Evolutionary conservation across 2,329 filamentous ascomycete species (phyloP).

Genomic region (Chaetoscypha palmicola): DNA sequence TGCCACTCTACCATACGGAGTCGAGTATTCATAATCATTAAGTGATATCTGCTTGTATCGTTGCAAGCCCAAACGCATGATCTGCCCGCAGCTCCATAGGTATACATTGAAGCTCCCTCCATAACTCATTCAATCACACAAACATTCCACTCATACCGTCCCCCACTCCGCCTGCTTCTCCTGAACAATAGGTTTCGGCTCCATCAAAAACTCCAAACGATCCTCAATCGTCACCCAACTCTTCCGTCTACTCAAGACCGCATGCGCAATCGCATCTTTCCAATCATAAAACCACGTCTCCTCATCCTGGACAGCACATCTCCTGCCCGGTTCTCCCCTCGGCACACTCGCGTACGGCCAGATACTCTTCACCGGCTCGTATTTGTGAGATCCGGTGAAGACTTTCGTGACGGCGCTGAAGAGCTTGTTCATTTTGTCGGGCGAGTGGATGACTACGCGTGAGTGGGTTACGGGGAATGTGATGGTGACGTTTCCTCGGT

Average conservation of each 20-base stretch:
- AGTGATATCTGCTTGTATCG: too few relatives aligned
- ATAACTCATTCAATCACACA: too few relatives aligned
- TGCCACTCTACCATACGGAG: too few relatives aligned
- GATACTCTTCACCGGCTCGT: slow-evolving; percentile 48
- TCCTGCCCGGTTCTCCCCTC: slow-evolving; percentile 38
- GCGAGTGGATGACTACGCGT: slow-evolving; percentile 43
- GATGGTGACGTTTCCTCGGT: slow-evolving; percentile 43
- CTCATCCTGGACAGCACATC: slow-evolving; percentile 47
- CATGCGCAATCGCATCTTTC: slow-evolving; percentile 39
- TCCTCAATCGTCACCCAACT: slow-evolving; percentile 29
- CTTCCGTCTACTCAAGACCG: slow-evolving; percentile 27
- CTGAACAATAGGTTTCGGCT: slow-evolving; percentile 15
- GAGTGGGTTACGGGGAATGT: slow-evolving; percentile 45
- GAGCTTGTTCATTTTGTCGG: slow-evolving; percentile 47
- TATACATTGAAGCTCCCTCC: too few relatives aligned
- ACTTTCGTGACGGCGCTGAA: slow-evolving; percentile 45
- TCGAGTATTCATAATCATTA: too few relatives aligned
- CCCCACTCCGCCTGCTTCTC: slow-evolving; percentile 6
- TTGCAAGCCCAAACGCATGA: too few relatives aligned
- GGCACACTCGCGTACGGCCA: slow-evolving; percentile 49
- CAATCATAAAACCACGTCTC: slow-evolving; percentile 50
- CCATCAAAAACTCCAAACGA: slow-evolving; percentile 27
- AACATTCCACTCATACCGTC: neutral
- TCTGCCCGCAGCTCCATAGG: too few relatives aligned
- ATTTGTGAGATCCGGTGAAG: slow-evolving; percentile 46